phyloP scores from a whole-genome alignment of 2,329 filamentous ascomycete species.

The Clonostachys solani region DNA sequence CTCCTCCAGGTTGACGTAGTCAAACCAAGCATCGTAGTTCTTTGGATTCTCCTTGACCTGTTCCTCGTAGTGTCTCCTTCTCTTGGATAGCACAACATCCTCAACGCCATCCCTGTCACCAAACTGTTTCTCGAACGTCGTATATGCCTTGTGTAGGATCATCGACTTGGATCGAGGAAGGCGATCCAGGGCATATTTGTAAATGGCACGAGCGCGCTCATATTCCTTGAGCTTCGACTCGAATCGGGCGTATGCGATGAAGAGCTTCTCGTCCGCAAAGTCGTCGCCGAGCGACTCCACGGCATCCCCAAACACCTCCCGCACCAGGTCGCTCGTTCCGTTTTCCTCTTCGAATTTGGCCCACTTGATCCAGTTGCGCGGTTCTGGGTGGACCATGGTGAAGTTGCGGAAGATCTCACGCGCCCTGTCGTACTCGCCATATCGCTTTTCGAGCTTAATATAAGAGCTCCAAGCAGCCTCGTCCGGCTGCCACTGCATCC shows the following conservation, averaged over 20 bases:
- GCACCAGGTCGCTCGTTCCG: slow-evolving; percentile 84
- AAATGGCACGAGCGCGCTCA: slow-evolving; percentile 89
- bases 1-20: slow-evolving; percentile 89
- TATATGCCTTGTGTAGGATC: slow-evolving; percentile 87
- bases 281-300: slow-evolving; percentile 90
- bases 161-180: slow-evolving; percentile 84
- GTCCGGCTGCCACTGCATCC: slow-evolving; percentile 98
- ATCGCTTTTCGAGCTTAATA: slow-evolving; percentile 95
- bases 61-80: slow-evolving; percentile 90
- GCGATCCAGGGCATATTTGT: slow-evolving; percentile 92
- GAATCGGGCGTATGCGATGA: slow-evolving; percentile 92
- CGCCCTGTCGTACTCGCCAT: slow-evolving; percentile 87
- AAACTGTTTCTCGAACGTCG: slow-evolving; percentile 97
- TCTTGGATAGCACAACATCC: slow-evolving; percentile 91
- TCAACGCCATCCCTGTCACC: slow-evolving; percentile 91
- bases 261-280: slow-evolving; percentile 93
- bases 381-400: slow-evolving; percentile 88
- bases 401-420: slow-evolving; percentile 86
- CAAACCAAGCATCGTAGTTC: slow-evolving; percentile 97
- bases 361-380: slow-evolving; percentile 99
- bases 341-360: slow-evolving; percentile 94
- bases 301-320: slow-evolving; percentile 85
- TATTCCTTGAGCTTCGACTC: slow-evolving; percentile 95
- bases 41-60: slow-evolving; percentile 90
- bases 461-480: slow-evolving; percentile 94